Base-by-base conservation (phyloP, 768 basidiomycete genomes). In the Lactifluus pinguis region DNA sequence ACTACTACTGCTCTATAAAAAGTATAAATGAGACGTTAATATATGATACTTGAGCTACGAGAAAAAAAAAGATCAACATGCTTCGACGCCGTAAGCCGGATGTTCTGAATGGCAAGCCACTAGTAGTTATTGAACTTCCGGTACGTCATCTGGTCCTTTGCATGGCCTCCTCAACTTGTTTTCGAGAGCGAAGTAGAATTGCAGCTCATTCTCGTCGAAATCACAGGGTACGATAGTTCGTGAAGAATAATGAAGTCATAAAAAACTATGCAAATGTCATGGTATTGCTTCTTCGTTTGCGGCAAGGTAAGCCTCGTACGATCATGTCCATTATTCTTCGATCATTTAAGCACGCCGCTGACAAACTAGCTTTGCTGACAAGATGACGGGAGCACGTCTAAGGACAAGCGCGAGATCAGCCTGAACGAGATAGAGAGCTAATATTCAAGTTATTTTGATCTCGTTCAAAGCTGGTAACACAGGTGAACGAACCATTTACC, bases 381-480 rank as follows among this genome's bases (percentile, higher is more conserved):
- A 98, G 93, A 95, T 74, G 93, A 97, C 68, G 95, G 95, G 0
- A 82, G 82, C 4, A 94, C 98, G 90, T 73, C 75, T 14, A 80
- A 86, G 61, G 81, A 81, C 36, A 79, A 92, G 66, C 85, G 93
- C 11, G 89, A 93, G 66, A 80, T 77, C 15, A 80, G 90, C 4
- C 72, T 98, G 47, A 76, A 84, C 39, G 82, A 80, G 66, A 93
- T 99, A 72, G n/a, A n/a, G n/a, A n/a, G n/a, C n/a, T n/a, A n/a
- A n/a, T n/a, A n/a, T n/a, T n/a, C n/a, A n/a, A n/a, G n/a, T 95
- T 47, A 97, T 98, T 62, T 74, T 99, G 64, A 94, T 98, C 64
- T 97, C 93, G 0, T 95, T 98, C 82, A 97, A 95, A 72, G 93
- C 94, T 32, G 94, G 94, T 4, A 89, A 89, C 68, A 92, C 89